Evolutionary conservation across 2,329 filamentous ascomycete genomes (phyloP).

Genomic region (Cytospora mali): DNA sequence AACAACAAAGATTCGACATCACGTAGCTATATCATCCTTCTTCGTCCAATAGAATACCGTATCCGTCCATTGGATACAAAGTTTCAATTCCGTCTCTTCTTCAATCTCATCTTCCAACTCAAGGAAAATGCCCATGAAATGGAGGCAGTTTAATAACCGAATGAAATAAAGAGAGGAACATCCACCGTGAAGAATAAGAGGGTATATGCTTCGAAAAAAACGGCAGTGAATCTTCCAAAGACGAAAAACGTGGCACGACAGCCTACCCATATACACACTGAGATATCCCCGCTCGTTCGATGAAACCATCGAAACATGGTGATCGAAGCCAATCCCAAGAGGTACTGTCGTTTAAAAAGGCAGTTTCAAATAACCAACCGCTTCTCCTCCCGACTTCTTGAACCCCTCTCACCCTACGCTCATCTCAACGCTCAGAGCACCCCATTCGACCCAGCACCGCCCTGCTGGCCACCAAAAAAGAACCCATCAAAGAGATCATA

Average conservation of each 20-base stretch:
- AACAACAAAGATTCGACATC: neutral
- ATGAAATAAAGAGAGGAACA: neutral
- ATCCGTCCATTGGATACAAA: neutral
- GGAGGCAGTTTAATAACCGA: neutral
- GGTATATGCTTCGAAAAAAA: neutral
- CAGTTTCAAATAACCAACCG: too few species aligned
- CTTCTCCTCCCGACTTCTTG: neutral
- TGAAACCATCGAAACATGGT: neutral
- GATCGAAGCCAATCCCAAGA: neutral
- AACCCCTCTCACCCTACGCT: neutral
- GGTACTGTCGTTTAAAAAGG: too few species aligned
- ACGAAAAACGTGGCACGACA: neutral
- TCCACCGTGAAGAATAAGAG: neutral
- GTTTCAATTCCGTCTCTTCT: neutral
- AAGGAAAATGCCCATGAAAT: neutral
- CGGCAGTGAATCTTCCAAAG: neutral
- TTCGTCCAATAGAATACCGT: neutral
- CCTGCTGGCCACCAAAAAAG: constrained; percentile 65
- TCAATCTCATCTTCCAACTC: neutral
- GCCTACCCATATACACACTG: neutral
- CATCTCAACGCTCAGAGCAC: constrained; percentile 7
- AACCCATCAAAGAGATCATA: constrained; percentile 74
- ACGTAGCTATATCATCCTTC: neutral
- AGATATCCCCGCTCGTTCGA: neutral
- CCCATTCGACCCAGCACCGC: constrained; percentile 36